Conservation (phyloP, 2,329 filamentous ascomycete genomes). For the Verticillium zaregamsianum region DNA sequence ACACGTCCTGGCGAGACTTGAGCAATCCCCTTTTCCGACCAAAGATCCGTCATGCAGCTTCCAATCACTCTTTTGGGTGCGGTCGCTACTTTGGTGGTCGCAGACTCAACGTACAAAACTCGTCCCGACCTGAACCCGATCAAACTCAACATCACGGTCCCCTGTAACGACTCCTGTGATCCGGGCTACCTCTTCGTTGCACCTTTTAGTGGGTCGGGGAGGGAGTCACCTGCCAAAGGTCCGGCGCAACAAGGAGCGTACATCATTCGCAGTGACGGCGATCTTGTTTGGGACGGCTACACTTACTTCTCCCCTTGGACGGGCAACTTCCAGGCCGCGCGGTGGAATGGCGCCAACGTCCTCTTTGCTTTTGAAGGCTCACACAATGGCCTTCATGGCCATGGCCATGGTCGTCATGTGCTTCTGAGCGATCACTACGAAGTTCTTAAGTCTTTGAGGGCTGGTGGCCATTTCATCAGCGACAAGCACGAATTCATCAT, state of each 20-base stretch:
- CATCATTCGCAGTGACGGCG: constrained; percentile 50
- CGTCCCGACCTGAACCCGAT: constrained; percentile 25
- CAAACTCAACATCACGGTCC: constrained; percentile 36
- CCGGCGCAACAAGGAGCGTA: constrained; percentile 50
- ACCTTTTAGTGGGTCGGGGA: constrained; percentile 31
- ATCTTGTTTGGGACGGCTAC: constrained; percentile 55
- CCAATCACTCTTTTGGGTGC: background rate
- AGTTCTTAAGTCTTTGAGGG: constrained; percentile 42
- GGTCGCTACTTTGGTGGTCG: background rate
- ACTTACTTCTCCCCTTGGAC: constrained; percentile 47
- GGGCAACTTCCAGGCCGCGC: constrained; percentile 47
- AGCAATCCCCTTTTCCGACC: background rate
- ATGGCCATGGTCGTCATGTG: constrained; percentile 50
- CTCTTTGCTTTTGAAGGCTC: constrained; percentile 51
- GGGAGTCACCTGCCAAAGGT: constrained; percentile 30
- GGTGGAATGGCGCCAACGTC: constrained; percentile 47
- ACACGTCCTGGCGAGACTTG: background rate
- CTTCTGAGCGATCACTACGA: constrained; percentile 52
- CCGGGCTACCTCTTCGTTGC: constrained; percentile 40
- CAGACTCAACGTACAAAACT: constrained; percentile 11
- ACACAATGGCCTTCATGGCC: constrained; percentile 45
- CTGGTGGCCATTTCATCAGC: constrained; percentile 17
- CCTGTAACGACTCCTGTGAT: constrained; percentile 30
- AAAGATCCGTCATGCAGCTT: background rate
- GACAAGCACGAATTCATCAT: constrained; percentile 50